These are phyloP conservation scores for Cokeromyces recurvatus DNA, from an alignment of 371 early-diverging fungal genomes.

Conservation along the genomic window DNA sequence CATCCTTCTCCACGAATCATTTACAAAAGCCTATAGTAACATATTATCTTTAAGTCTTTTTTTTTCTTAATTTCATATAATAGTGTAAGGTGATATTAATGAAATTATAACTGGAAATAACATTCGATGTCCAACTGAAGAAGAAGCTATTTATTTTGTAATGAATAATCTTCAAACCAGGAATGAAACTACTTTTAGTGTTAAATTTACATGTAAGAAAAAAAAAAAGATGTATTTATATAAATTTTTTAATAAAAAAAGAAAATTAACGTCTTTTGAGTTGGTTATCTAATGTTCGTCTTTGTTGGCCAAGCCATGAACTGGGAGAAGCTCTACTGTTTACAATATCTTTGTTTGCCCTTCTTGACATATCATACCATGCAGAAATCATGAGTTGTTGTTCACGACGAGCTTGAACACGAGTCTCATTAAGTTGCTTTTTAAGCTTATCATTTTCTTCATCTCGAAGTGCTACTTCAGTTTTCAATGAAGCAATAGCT, in stretches of 20 bases:
- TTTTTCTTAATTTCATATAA: no score
- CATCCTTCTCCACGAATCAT: no score
- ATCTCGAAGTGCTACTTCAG: constrained; percentile 52
- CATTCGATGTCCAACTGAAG: constrained; percentile 52
- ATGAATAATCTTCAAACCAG: no score
- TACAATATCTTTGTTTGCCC: constrained; percentile 41
- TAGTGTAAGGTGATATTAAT: constrained; percentile 43
- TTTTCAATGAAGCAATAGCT: constrained; percentile 66
- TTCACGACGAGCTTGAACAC: constrained; percentile 58
- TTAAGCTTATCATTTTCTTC: constrained; percentile 67
- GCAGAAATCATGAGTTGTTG: constrained; percentile 71
- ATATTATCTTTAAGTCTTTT: no score
- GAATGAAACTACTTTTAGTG: no score
- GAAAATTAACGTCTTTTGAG: constrained; percentile 43
- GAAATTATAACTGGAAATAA: constrained; percentile 62
- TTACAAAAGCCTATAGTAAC: no score
- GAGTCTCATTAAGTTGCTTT: constrained; percentile 59
- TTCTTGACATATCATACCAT: constrained; percentile 63
- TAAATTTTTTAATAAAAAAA: no score
- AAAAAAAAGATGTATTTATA: not conserved
- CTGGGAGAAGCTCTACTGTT: constrained; percentile 49
- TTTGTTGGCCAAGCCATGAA: constrained; percentile 75
- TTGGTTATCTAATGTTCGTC: constrained; percentile 52
- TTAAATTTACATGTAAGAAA: constrained; percentile 34
- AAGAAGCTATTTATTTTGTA: constrained; percentile 51